Percentiles rank a stretch among this genome's conserved stretches.
phyloP scores from a whole-genome alignment of 768 basidiomycete species.

The Suillus paluster region DNA sequence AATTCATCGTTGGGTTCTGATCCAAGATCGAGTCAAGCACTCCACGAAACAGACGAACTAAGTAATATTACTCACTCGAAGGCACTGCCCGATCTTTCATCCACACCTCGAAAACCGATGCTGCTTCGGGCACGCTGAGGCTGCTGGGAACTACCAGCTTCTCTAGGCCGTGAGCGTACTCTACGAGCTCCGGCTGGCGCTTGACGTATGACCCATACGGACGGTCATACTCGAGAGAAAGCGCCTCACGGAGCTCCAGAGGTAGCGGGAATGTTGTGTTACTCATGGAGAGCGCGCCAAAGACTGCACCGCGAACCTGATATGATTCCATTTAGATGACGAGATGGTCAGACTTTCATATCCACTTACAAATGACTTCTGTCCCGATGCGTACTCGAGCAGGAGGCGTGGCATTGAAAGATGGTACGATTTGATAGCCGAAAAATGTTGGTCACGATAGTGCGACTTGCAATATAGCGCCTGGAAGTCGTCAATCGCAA shows the following conservation, averaged over 20 bases:
- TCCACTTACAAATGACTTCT: constrained; percentile 63
- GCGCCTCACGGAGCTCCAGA: constrained; percentile 65
- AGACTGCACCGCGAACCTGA: constrained; percentile 70
- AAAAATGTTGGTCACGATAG: constrained; percentile 79
- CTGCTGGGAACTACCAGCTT: constrained; percentile 57
- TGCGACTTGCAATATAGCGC: constrained; percentile 67
- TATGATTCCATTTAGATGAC: neutral
- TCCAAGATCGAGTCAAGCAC: neutral
- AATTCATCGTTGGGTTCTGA: constrained; percentile 62
- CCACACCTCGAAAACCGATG: constrained; percentile 78
- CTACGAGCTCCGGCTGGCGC: constrained; percentile 50
- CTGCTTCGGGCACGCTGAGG: constrained; percentile 70
- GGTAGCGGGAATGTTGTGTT: constrained; percentile 63
- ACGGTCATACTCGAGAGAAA: constrained; percentile 49
- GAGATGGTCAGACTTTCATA: neutral
- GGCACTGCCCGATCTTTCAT: constrained; percentile 61
- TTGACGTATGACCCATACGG: constrained; percentile 59
- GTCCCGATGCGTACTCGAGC: constrained; percentile 79
- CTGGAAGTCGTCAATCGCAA: constrained; percentile 91
- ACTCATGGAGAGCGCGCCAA: constrained; percentile 70
- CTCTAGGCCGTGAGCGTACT: constrained; percentile 59
- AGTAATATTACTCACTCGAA: constrained; percentile 41
- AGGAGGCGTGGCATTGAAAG: constrained; percentile 78
- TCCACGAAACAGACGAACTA: neutral
- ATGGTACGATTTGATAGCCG: constrained; percentile 72